Evolutionary conservation across 176 grass and related monocot genomes (phyloP).

Genomic region (Guadua angustifolia): DNA sequence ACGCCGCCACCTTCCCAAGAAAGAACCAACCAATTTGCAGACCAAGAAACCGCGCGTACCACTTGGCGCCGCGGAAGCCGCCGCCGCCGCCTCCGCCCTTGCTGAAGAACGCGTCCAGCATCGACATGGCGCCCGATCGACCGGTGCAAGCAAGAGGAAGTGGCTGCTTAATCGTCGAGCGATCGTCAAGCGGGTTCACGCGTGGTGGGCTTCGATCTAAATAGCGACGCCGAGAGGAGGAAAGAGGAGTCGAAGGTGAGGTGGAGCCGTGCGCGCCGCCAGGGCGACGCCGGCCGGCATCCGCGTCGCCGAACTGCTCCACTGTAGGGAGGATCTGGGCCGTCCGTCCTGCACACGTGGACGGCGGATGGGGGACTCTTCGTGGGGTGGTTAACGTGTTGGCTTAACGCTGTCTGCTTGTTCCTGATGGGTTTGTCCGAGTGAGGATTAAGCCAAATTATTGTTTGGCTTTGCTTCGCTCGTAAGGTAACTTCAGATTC

Average conservation of each 20-base stretch:
- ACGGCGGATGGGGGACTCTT: neutral
- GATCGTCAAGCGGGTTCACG: neutral
- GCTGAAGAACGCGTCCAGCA: slow-evolving; percentile 93
- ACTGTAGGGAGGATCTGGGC: neutral
- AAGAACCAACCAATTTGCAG: neutral
- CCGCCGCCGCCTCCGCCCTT: slow-evolving; percentile 57
- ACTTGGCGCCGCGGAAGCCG: slow-evolving; percentile 81
- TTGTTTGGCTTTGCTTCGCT: slow-evolving; percentile 38
- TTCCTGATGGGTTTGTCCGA: neutral
- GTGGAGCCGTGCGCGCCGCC: neutral
- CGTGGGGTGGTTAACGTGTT: neutral
- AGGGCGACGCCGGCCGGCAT: slow-evolving; percentile 28
- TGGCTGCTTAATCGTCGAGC: neutral
- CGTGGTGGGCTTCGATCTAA: slow-evolving; percentile 18
- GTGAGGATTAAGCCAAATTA: neutral
- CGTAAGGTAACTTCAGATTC: slow-evolving; percentile 32
- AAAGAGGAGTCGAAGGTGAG: neutral
- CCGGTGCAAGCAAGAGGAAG: neutral
- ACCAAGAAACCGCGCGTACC: slow-evolving; percentile 46
- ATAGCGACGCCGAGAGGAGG: neutral
- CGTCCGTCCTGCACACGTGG: neutral
- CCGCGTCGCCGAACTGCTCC: slow-evolving; percentile 41
- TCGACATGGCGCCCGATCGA: slow-evolving; percentile 61
- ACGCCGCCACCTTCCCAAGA: neutral
- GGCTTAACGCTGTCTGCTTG: neutral